These are phyloP conservation scores for Saccharomyces hybrid DNA, from an alignment of 1,139 yeast genomes.

Conservation along the genomic window DNA sequence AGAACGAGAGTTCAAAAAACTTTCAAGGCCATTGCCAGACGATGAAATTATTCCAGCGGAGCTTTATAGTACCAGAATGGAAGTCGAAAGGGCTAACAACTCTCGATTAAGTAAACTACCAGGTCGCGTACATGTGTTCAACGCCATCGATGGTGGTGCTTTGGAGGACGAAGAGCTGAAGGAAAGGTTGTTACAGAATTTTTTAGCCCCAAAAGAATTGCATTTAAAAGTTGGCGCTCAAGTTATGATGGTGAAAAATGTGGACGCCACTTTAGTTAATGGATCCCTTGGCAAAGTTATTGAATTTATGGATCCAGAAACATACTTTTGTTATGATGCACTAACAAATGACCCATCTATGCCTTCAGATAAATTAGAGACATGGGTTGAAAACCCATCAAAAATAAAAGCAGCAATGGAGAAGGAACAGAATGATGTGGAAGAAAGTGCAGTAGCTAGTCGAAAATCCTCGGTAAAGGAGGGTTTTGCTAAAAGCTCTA, in stretches of 20 bases:
- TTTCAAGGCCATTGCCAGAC: slow-evolving; percentile 49
- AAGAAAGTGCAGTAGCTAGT: slow-evolving; percentile 9
- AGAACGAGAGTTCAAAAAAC: slow-evolving; percentile 44
- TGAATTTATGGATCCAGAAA: slow-evolving; percentile 59
- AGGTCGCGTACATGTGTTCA: slow-evolving; percentile 43
- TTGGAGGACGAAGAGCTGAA: slow-evolving; percentile 41
- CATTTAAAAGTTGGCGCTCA: slow-evolving; percentile 76
- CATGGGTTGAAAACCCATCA: slow-evolving; percentile 15
- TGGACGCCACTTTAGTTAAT: slow-evolving; percentile 80
- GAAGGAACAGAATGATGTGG: slow-evolving; percentile 15
- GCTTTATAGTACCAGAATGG: slow-evolving; percentile 71
- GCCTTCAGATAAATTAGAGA: slow-evolving; percentile 14
- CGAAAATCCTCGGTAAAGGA: slow-evolving; percentile 22
- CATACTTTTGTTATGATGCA: slow-evolving; percentile 37
- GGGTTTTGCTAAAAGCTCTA: slow-evolving; percentile 15
- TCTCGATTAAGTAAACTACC: slow-evolving; percentile 45
- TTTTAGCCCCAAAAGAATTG: slow-evolving; percentile 62
- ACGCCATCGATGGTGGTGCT: slow-evolving; percentile 58
- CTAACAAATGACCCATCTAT: slow-evolving; percentile 15
- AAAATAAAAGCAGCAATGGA: slow-evolving; percentile 17
- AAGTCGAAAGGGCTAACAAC: slow-evolving; percentile 75
- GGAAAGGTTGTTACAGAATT: slow-evolving; percentile 45
- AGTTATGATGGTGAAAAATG: slow-evolving; percentile 91
- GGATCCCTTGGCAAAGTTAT: slow-evolving; percentile 86
- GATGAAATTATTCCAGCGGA: slow-evolving; percentile 79